Conservation (phyloP, 2,329 filamentous ascomycete species). For the Pseudocercospora crystallina region DNA sequence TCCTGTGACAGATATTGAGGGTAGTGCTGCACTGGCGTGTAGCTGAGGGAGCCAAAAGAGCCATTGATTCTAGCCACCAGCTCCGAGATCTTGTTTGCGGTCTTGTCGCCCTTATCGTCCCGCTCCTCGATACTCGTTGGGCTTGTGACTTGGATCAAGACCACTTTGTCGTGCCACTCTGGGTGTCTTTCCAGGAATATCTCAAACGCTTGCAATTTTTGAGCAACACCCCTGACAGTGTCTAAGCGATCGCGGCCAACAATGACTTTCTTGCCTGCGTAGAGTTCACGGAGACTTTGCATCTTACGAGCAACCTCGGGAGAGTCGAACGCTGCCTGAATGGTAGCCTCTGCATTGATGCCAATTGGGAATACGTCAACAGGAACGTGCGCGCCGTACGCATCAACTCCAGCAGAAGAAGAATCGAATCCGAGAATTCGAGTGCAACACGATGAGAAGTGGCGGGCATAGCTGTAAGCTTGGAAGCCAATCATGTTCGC, state of each 20-base stretch:
- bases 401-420: constrained; percentile 79
- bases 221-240: constrained; percentile 87
- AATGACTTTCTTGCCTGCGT: constrained; percentile 89
- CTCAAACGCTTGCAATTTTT: constrained; percentile 93
- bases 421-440: constrained; percentile 88
- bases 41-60: constrained; percentile 80
- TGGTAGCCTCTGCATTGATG: constrained; percentile 81
- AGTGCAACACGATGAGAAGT: constrained; percentile 93
- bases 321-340: constrained; percentile 67
- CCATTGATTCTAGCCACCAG: constrained; percentile 91
- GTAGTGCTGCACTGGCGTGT: constrained; percentile 90
- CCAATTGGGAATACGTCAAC: constrained; percentile 94
- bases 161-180: constrained; percentile 87
- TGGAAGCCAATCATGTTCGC: constrained; percentile 95
- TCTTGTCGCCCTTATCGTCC: constrained; percentile 74
- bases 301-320: constrained; percentile 71
- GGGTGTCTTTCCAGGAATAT: constrained; percentile 87
- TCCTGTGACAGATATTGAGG: constrained; percentile 86
- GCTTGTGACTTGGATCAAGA: constrained; percentile 92
- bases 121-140: constrained; percentile 65
- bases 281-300: constrained; percentile 69
- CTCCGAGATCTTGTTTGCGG: constrained; percentile 85
- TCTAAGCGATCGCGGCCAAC: constrained; percentile 93
- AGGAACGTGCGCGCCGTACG: constrained; percentile 83
- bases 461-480: constrained; percentile 89